Evolutionary conservation across 176 grass and related monocot genomes (phyloP).

Genomic region (bread wheat (Triticum aestivum)): IWGSC_CS_RefSeq_v2.1 NC_057796.1:416359137-416359636

Average conservation of each 20-base stretch:
- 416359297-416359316: neutral
- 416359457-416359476: neutral
- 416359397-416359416: no score
- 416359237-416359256: neutral
- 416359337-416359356: neutral
- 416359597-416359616: constrained; percentile 33
- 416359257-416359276: constrained; percentile 12
- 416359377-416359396: neutral
- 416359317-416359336: neutral
- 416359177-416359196: neutral
- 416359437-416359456: neutral
- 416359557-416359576: constrained; percentile 36
- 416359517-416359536: constrained; percentile 41
- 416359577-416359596: neutral
- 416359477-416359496: neutral
- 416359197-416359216: no score
- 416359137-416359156: neutral
- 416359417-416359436: neutral
- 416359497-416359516: constrained; percentile 3
- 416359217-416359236: neutral
- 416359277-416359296: neutral
- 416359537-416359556: constrained; percentile 43
- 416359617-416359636: neutral
- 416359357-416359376: neutral
- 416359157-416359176: neutral